These are phyloP conservation scores for Aurantiochytrium sp. DNA, from an alignment of 108 stramenopile species.

Conservation along the genomic window DNA sequence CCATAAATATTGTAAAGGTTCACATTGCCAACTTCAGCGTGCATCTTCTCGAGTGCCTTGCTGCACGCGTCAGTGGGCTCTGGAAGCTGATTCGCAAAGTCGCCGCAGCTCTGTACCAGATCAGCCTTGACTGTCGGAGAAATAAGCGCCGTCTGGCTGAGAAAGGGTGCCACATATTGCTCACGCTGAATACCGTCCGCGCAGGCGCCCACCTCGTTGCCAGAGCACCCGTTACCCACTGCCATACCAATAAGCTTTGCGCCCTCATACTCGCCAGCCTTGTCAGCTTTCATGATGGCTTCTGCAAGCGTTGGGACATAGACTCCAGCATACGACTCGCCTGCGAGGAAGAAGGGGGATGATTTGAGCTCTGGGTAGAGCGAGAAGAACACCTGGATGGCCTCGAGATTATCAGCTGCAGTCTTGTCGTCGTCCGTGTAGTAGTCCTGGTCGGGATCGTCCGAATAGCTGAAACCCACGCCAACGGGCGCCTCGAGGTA, in stretches of 20 bases:
- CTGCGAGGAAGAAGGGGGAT: conserved; percentile 67
- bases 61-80: conserved; percentile 1
- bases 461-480: conserved; percentile 69
- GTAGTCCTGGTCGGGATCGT: conserved; percentile 37
- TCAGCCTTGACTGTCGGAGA: neutral
- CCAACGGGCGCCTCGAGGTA: conserved; percentile 71
- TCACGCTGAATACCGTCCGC: conserved; percentile 16
- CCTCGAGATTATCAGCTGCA: conserved; percentile 57
- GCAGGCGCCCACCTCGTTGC: conserved; percentile 43
- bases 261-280: neutral
- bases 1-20: conserved; percentile 36
- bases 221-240: conserved; percentile 47
- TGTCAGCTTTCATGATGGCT: conserved; percentile 29
- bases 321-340: conserved; percentile 75
- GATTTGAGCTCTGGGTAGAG: conserved; percentile 62
- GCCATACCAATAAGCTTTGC: conserved; percentile 17
- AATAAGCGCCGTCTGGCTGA: neutral
- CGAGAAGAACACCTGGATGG: conserved; percentile 45
- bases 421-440: conserved; percentile 65
- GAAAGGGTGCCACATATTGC: conserved; percentile 2
- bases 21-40: conserved; percentile 23
- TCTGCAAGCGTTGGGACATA: conserved; percentile 76
- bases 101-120: neutral
- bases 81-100: neutral
- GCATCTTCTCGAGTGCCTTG: neutral